Evolutionary conservation across 208 protist species (phyloP).

Genomic region (Naegleria fowleri): DNA sequence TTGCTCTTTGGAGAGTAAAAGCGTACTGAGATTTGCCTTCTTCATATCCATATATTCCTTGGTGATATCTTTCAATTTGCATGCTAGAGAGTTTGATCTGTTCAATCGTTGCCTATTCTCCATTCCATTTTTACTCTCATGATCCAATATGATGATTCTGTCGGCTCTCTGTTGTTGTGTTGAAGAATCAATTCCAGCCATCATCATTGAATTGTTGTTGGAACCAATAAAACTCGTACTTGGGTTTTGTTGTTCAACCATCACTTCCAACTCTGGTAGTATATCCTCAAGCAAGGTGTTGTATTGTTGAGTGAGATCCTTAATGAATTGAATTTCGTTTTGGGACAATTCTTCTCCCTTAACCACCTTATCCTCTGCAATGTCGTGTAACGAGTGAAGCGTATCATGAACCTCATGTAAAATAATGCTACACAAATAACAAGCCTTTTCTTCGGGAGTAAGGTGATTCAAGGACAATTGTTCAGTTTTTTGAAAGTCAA

Average conservation of each 20-base stretch:
- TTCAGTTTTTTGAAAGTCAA: background rate
- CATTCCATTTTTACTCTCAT: background rate
- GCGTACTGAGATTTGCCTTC: background rate
- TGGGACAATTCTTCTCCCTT: background rate
- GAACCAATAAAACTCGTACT: background rate
- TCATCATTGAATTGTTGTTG: background rate
- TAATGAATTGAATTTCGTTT: slow-evolving; percentile 29
- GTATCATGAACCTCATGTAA: background rate
- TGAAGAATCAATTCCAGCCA: background rate
- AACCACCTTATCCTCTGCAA: slow-evolving; percentile 20
- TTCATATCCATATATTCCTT: background rate
- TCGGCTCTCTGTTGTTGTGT: background rate
- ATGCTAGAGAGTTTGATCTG: background rate
- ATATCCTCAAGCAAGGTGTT: slow-evolving; percentile 15
- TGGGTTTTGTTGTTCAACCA: background rate
- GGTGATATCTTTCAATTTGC: background rate
- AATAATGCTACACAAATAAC: background rate
- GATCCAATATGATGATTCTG: background rate
- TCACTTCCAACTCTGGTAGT: background rate
- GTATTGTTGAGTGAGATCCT: slow-evolving; percentile 13
- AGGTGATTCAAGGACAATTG: background rate
- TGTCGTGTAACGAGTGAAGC: slow-evolving; percentile 21
- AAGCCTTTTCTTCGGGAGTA: background rate
- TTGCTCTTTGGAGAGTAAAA: background rate
- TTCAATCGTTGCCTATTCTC: background rate